Evolutionary conservation across 257 asterid species (phyloP).

Genomic region (Fraxinus pennsylvanica): DNA sequence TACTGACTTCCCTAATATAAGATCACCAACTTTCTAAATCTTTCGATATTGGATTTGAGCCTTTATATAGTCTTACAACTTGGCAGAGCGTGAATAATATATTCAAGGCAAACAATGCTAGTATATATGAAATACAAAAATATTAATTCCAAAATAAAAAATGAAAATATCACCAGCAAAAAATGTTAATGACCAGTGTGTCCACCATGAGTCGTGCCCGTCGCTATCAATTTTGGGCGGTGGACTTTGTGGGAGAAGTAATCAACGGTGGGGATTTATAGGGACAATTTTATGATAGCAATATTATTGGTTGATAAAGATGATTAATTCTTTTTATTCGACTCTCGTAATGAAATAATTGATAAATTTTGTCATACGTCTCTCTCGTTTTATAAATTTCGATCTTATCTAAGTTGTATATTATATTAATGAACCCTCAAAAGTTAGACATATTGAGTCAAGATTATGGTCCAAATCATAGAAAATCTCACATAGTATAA

Average conservation of each 20-base stretch:
- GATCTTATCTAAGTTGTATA: too few relatives aligned
- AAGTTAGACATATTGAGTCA: not conserved
- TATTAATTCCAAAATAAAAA: not conserved
- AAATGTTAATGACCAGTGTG: conserved; percentile 12
- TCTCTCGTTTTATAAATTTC: too few relatives aligned
- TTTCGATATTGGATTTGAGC: not conserved
- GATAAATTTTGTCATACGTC: too few relatives aligned
- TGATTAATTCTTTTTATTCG: too few relatives aligned
- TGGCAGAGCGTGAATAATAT: not conserved
- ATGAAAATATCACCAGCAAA: conserved; percentile 13
- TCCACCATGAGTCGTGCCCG: conserved; percentile 26
- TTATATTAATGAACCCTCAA: not conserved
- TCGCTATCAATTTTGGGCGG: conserved; percentile 30
- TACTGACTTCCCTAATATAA: too few relatives aligned
- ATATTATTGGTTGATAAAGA: not conserved
- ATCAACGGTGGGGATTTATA: conserved; percentile 31
- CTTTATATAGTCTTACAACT: too few relatives aligned
- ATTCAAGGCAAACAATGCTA: too few relatives aligned
- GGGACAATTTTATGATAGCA: conserved; percentile 14
- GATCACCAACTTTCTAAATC: not conserved
- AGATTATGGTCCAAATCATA: not conserved
- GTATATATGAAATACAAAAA: not conserved
- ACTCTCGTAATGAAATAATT: too few relatives aligned
- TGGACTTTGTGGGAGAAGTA: conserved; percentile 30
- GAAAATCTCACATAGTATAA: not conserved